Evolutionary conservation across 345 rosid genomes (phyloP), one percentile per base, ranked within the genome.

Genomic region (Eucalyptus marginata): DNA sequence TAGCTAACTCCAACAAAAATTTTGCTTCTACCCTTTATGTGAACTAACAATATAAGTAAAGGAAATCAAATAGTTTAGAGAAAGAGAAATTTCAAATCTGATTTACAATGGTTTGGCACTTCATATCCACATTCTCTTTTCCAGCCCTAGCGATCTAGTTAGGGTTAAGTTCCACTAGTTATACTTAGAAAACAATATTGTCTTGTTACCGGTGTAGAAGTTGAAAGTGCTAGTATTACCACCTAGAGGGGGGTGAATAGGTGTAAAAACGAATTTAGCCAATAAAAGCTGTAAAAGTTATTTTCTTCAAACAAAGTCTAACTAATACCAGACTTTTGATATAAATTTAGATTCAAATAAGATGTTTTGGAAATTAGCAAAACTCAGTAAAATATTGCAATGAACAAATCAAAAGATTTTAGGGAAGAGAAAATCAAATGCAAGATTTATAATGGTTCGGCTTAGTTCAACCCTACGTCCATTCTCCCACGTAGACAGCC

Each of bases 401-500:
- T 3, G 56, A 17, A 3, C 56, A 52, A 52, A 52, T 52, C 22
- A 52, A 52, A 52, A 52, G 22, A 52, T 22, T 52, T 52, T 7
- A 52, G 4, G 22, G 24, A 52, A 52, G 8, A 52, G 22, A 52
- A 17, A 52, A 52, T 52, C 24, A 2, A 52, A 17, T 24, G 7
- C 2, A 17, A 52, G 56, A 52, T 52, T 52, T 52, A 52, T 52
- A 52, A 1, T 52, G 56, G 9, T 52, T 52, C 0, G 4, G 4
- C 9, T 52, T 52, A 52, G 0, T 52, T 52, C 9, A 52, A 52
- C 2, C 24, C 1, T 52, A 17, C 4, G 9, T 52, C 9, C 9
- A 52, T 9, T 51, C 3, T 52, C 2, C 3, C 24, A 1, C 3
- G 0, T 2, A 51, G 0, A 51, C 9, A 17, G 0, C 56, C 4